Evolutionary conservation across 805 yeast genomes (phyloP), one percentile per base, ranked within the genome.

Genomic region (Metschnikowia borealis): DNA sequence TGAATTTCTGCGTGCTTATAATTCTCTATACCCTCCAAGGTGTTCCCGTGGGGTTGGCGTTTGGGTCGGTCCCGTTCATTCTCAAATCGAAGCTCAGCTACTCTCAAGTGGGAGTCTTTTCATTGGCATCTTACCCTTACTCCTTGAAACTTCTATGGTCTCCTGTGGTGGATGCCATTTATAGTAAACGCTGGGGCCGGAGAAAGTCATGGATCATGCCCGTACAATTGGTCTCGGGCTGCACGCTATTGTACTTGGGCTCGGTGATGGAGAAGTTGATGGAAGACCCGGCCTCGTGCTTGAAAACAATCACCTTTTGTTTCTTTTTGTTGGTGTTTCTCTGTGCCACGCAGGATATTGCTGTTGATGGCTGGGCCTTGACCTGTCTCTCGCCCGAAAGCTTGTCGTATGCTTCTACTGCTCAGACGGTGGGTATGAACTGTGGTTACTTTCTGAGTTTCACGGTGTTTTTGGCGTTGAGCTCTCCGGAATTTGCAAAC

Each of bases 291-390:
- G 65, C 71, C 32, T 58, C 66, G 29, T 73, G 83, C 56, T 69
- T 89, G 51, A 61, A 70, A 13, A 63, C 68, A 2, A 79, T 94
- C 53, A 89, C 98, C 0, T 58, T 73, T 45, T 76, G 82, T 50
- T 94, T 94, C 68, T 87, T 91, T 60, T 56, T 82, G 20, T 71
- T 94, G 52, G 94, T 94, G 32, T 80, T 92, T 51, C 75, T 91
- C 52, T 91, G 97, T 70, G 97, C 98, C 0, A 92, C 99, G 0
- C 99, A 94, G 67, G 99, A 94, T 65, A 94, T 94, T 49, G 98
- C 99, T 0, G 99, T 94, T 20, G 99, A 94, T 70, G 98, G 99
- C 10, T 94, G 99, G 99, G 97, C 98, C 0, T 71, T 94, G 62
- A 94, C 97, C 1, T 82, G 92, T 37, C 73, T 94, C 47, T 82